phyloP scores from a whole-genome alignment of 257 asterid species.

The Asclepias syriaca region DNA sequence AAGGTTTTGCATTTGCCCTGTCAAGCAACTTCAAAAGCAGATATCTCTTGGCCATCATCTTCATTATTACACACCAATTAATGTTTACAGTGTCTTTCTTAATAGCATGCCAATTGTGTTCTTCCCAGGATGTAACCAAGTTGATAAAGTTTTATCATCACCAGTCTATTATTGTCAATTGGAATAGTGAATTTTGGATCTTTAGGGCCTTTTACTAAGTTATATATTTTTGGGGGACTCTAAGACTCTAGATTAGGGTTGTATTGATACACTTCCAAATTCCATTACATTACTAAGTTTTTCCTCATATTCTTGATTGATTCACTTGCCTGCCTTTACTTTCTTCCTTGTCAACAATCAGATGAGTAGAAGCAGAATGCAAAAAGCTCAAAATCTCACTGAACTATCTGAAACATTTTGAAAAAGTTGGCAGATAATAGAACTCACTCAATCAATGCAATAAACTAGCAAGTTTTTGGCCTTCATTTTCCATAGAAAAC shows the following conservation, averaged over 20 bases:
- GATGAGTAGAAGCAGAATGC: no score
- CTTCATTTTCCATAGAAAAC: constrained; percentile 43
- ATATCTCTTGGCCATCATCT: background rate
- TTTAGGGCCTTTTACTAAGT: background rate
- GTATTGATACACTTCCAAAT: background rate
- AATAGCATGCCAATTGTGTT: background rate
- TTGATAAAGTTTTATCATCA: background rate
- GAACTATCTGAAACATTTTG: no score
- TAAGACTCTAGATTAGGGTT: no score
- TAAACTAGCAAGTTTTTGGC: background rate
- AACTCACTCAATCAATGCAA: background rate
- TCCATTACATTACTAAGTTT: background rate
- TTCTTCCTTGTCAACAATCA: background rate
- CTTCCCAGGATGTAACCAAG: background rate
- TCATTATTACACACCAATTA: background rate
- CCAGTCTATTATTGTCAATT: background rate
- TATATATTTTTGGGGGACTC: background rate
- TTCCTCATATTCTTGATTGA: background rate
- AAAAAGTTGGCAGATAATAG: background rate
- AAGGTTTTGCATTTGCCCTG: background rate
- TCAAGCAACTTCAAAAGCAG: background rate
- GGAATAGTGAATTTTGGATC: background rate
- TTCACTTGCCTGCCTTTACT: background rate
- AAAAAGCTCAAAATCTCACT: background rate
- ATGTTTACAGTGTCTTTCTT: background rate